Conservation (phyloP, 768 basidiomycete species). For the Paxillus involutus region DNA sequence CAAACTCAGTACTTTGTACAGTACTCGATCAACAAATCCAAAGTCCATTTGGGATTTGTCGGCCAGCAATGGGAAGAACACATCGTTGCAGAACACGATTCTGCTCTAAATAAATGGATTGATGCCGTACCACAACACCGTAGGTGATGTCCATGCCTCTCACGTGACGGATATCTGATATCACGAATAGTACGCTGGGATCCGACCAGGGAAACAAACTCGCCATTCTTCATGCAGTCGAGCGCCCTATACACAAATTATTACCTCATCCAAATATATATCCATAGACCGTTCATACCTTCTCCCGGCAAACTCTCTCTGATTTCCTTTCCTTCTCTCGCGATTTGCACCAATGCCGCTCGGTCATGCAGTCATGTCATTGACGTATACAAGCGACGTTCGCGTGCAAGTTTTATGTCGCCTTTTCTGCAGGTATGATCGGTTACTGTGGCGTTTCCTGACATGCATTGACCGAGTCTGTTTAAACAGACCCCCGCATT, state of each 20-base stretch:
- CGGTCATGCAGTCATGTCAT: constrained; percentile 72
- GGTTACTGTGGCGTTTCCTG: neutral
- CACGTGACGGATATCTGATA: constrained; percentile 4
- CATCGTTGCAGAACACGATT: constrained; percentile 71
- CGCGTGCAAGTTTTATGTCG: constrained; percentile 12
- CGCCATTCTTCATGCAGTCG: constrained; percentile 47
- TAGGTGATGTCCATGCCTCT: constrained; percentile 12
- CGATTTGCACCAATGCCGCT: constrained; percentile 86
- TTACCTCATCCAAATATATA: constrained; percentile 62
- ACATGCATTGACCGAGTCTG: neutral
- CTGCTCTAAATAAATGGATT: constrained; percentile 77
- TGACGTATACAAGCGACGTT: constrained; percentile 52
- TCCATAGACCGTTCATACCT: constrained; percentile 81
- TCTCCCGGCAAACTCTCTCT: constrained; percentile 50
- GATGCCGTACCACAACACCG: constrained; percentile 57
- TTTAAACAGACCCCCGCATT: constrained; percentile 39
- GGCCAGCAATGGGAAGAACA: constrained; percentile 61
- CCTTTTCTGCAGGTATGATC: constrained; percentile 30
- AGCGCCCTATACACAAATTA: constrained; percentile 51
- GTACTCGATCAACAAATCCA: constrained; percentile 74
- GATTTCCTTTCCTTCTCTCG: constrained; percentile 60
- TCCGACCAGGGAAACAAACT: constrained; percentile 36
- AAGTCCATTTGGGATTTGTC: constrained; percentile 48
- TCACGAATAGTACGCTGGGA: constrained; percentile 41
- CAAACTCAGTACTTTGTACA: constrained; percentile 20